A percentile compares a stretch with the other conserved stretches of the same genome.
Evolutionary conservation across 495 filamentous ascomycete species (phyloP).

Genomic region (Pseudoneurospora amorphoporcata): DNA sequence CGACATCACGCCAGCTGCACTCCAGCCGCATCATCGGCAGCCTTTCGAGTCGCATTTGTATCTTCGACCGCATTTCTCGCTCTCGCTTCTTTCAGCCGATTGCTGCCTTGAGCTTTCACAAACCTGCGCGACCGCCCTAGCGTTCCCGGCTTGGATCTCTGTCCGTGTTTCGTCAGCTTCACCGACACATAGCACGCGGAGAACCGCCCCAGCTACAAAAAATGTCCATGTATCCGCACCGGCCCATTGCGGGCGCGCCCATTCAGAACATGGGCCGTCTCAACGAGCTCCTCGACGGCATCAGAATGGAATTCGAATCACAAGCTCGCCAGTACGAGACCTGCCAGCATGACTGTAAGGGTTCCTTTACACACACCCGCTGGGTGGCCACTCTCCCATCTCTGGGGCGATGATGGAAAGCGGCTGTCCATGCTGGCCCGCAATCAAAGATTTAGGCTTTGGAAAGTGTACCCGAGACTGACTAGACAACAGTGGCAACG

Average conservation of each 20-base stretch:
- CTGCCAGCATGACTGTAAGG: slow-evolving; percentile 86
- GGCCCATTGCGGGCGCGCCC: slow-evolving; percentile 59
- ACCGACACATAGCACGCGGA: background rate
- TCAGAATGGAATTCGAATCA: slow-evolving; percentile 82
- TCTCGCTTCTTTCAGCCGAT: background rate
- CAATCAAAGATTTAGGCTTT: background rate
- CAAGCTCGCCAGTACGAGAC: slow-evolving; percentile 65
- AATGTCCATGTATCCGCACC: slow-evolving; percentile 87
- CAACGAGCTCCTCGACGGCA: slow-evolving; percentile 80
- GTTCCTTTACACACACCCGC: background rate
- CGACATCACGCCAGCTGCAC: background rate
- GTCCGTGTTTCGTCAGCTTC: background rate
- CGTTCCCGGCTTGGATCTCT: background rate
- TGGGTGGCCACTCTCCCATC: background rate
- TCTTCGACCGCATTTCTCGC: background rate
- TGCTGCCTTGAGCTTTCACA: background rate
- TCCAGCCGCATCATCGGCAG: background rate
- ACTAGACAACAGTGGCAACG: slow-evolving; percentile 50
- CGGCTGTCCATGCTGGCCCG: background rate
- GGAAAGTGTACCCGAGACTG: background rate
- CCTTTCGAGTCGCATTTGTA: background rate
- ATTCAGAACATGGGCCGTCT: slow-evolving; percentile 52
- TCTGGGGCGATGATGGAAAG: background rate
- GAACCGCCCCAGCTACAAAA: background rate
- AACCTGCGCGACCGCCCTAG: background rate